Evolutionary conservation across 2,329 filamentous ascomycete species (phyloP).

Genomic region (Didymella lethalis): DNA sequence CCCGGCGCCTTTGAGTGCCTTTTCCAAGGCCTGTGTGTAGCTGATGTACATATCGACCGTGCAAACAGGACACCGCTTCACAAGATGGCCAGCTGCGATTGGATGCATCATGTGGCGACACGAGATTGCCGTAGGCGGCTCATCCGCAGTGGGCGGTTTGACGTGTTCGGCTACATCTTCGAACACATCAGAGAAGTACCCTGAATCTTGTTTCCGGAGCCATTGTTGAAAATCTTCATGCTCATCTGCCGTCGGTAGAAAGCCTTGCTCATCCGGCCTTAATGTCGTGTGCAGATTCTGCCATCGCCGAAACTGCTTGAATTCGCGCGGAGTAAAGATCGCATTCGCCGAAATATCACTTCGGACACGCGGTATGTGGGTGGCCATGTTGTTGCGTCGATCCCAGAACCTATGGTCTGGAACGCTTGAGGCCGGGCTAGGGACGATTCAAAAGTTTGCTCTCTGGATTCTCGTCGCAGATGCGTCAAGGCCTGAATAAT

Average conservation of each 20-base stretch:
- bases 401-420: slow-evolving; percentile 1
- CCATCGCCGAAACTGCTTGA: slow-evolving; percentile 42
- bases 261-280: slow-evolving; percentile 28
- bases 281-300: slow-evolving; percentile 35
- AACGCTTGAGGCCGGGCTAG: slow-evolving; percentile 5
- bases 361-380: slow-evolving; percentile 9
- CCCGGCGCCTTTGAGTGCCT: slow-evolving; percentile 31
- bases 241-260: slow-evolving; percentile 37
- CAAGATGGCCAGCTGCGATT: slow-evolving; percentile 17
- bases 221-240: slow-evolving; percentile 44
- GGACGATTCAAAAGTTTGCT: not conserved
- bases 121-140: slow-evolving; percentile 26
- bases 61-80: slow-evolving; percentile 40
- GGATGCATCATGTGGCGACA: slow-evolving; percentile 40
- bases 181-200: slow-evolving; percentile 44
- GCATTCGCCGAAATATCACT: slow-evolving; percentile 33
- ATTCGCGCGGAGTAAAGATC: slow-evolving; percentile 35
- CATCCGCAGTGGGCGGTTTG: slow-evolving; percentile 13
- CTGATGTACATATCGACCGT: slow-evolving; percentile 36
- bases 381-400: slow-evolving; percentile 10
- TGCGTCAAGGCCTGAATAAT: not conserved
- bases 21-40: slow-evolving; percentile 37
- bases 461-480: not conserved
- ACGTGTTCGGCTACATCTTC: slow-evolving; percentile 35
- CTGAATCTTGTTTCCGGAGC: slow-evolving; percentile 41